Base-by-base conservation (phyloP, 176 grass and related monocot species). In the Microstegium vimineum region DNA sequence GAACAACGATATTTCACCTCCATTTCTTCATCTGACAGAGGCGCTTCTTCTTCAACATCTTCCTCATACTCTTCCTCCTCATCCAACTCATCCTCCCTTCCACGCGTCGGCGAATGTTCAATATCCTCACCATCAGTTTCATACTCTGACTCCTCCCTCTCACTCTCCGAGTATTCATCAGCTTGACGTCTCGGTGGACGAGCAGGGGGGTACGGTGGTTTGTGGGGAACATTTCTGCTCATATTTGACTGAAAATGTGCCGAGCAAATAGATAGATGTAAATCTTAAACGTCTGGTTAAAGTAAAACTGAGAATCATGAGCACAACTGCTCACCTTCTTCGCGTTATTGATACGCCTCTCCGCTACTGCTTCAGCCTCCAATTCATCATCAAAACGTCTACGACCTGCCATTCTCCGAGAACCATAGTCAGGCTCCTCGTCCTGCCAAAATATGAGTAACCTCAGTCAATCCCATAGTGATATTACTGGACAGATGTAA, bases 51-150 rank as follows among this genome's bases (percentile, higher is more conserved):
- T 36, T 94, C 91, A 37, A 80, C 84, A 12, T 90, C 90, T 75
- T 94, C 90, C 84, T 94, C 81, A 14, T 98, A 98, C 73, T 93
- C 92, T 85, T 94, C 95, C 85, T 97, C 94, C 62, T 98, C 79
- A 65, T 91, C 92, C 27, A 83, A 72, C 51, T 91, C 92, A 30
- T 93, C 95, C 83, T 86, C 95, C 86, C 92, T 87, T 81, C 87
- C 76, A 67, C 66, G 73, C 20, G 82, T 22, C 22, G 89, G 90
- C 30, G 86, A 98, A 47, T 85, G 65, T 59, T 92, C 90, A 82
- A 93, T 80, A 61, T 94, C 92, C 71, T 98, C 90, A 3, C 92
- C 95, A 40, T 95, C 90, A 76, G 86, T 94, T 94, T 98, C 92
- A 80, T 98, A 98, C 63, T 98, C 95, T 30, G 92, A 94, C 69